Conservation (phyloP, 2,329 filamentous ascomycete genomes). For the Paradendryphiella salina region DNA sequence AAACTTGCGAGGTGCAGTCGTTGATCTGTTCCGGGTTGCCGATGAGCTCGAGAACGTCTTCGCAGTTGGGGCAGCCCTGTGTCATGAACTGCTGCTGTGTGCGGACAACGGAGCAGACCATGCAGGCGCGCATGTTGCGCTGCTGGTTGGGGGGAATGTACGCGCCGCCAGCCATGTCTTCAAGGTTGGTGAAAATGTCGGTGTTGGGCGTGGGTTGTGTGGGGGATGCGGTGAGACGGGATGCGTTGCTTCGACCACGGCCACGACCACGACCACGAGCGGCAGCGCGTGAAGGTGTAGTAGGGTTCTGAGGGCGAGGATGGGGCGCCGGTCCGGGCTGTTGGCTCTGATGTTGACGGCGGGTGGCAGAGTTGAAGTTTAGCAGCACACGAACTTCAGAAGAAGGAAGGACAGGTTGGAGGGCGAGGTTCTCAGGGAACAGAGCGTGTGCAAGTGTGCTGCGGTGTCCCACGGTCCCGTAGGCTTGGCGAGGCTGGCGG, state of each 20-base stretch:
- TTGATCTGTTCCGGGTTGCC: constrained; percentile 79
- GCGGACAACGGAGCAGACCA: constrained; percentile 97
- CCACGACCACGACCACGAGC: neutral
- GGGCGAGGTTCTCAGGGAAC: constrained; percentile 5
- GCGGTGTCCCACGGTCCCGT: constrained; percentile 14
- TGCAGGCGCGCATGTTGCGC: constrained; percentile 91
- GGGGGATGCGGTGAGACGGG: neutral
- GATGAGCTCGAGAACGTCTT: constrained; percentile 82
- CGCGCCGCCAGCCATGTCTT: constrained; percentile 49
- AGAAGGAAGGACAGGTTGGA: neutral
- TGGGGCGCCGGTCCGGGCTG: neutral
- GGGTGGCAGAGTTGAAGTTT: neutral
- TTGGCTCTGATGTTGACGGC: neutral
- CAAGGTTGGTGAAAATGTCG: neutral
- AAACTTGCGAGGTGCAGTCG: constrained; percentile 94
- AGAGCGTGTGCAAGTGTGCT: constrained; percentile 12
- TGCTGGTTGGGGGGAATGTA: constrained; percentile 75
- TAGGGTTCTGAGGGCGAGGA: neutral
- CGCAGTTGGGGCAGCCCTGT: constrained; percentile 95
- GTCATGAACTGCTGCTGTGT: constrained; percentile 78
- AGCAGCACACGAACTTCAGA: neutral
- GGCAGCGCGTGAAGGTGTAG: constrained; percentile 1
- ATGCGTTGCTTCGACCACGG: constrained; percentile 1
- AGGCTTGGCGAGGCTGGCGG: constrained; percentile 28
- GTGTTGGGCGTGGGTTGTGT: neutral